Base-by-base conservation (phyloP, 192 early-diverging fungal species). In the Mycoemilia scoparia region DNA sequence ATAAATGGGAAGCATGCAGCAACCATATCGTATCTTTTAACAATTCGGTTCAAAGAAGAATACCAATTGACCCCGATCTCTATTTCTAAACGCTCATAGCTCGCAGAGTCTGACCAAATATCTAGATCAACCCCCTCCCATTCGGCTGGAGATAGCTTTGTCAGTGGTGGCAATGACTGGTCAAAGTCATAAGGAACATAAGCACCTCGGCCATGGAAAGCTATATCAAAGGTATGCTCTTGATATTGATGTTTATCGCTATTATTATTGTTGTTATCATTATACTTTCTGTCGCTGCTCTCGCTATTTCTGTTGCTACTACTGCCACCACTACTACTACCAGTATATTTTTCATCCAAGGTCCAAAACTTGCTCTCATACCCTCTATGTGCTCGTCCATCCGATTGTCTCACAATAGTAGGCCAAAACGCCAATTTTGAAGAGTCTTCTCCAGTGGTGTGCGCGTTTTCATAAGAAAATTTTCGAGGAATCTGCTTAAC, bases 11-110 rank as follows among this genome's bases (percentile, higher is more conserved):
- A 61, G 2, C 71, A 70, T n/a, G 73, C 36, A 12, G 78, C 35
- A n/a, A 70, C 65, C 37, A 76, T 77, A 15, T 77, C 70, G 28
- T 78, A 73, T 21, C 82, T 66, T 44, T 78, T 76, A 5, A 78
- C 59, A 23, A 74, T 46, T 14, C 73, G 64, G 17, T 73, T 76
- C 18, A 79, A 41, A 41, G 72, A 75, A 23, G 75, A 74, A 45
- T 79, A 81, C 55, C 60, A 67, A 49, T 81, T 73, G 9, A 81
- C 49, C 1, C 30, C 32, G 27, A 81, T 42, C 7, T 52, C 38
- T 0, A 84, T 8, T 5, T 57, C 39, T 12, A 54, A 39, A 5
- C 43, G 47, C 2, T 38, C 12, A 31, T 40, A 42, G 21, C 38
- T 39, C 4, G 32, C 45, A 0, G 51, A 24, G 30, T 67, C 64